Conservation (phyloP, 31 red algal genomes). For the Endocladia muricata region DNA sequence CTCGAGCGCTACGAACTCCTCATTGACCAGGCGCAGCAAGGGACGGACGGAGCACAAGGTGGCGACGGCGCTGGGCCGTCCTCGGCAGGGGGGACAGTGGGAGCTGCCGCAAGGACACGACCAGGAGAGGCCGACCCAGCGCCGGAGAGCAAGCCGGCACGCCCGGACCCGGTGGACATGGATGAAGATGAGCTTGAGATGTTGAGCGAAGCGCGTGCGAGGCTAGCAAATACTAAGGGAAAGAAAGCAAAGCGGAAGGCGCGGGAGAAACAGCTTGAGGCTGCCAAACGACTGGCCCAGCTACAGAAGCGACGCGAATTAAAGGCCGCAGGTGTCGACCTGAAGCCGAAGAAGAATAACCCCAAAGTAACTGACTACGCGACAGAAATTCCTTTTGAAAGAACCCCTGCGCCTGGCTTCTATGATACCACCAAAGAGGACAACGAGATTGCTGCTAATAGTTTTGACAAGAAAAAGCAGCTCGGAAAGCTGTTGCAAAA, state of each 20-base stretch:
- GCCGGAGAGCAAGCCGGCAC: constrained; percentile 78
- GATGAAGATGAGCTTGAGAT: constrained; percentile 96
- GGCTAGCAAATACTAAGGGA: constrained; percentile 88
- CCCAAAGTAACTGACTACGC: constrained; percentile 69
- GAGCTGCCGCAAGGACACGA: not conserved
- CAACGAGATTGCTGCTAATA: constrained; percentile 10
- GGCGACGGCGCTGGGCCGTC: not conserved
- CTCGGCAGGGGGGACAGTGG: constrained; percentile 17
- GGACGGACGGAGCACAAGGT: too few species aligned
- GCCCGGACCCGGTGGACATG: constrained; percentile 93
- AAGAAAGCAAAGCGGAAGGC: constrained; percentile 96
- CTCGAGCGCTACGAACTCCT: constrained; percentile 84
- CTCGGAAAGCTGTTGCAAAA: constrained; percentile 53
- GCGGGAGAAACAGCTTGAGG: constrained; percentile 78
- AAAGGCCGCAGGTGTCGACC: constrained; percentile 71
- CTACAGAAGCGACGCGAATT: constrained; percentile 87
- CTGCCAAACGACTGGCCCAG: constrained; percentile 61
- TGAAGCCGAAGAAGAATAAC: constrained; percentile 26
- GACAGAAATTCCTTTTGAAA: constrained; percentile 78
- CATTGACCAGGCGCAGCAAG: constrained; percentile 61
- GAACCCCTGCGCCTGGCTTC: constrained; percentile 61
- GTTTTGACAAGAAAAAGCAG: not conserved
- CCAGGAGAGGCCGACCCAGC: constrained; percentile 1
- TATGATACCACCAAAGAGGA: constrained; percentile 73
- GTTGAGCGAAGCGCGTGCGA: constrained; percentile 83